A percentile compares a stretch with the other conserved stretches of the same genome.
These are phyloP conservation scores for Phytopythium kandeliae DNA, from an alignment of 352 stramenopile species.

Conservation along the genomic window DNA sequence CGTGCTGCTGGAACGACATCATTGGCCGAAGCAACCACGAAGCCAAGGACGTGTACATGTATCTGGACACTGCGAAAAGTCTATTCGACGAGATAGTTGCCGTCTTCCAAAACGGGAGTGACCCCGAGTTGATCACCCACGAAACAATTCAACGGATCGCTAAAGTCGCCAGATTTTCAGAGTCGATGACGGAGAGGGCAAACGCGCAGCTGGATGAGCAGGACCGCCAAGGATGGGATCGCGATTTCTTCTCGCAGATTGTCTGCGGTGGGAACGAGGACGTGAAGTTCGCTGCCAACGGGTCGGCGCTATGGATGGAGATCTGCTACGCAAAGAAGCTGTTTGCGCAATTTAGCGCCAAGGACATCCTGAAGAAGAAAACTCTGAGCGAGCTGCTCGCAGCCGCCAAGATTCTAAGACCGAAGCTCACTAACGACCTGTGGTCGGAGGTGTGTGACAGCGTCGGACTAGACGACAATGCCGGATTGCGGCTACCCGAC, in stretches of 20 bases:
- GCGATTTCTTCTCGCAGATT: slow-evolving; percentile 32
- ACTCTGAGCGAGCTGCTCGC: slow-evolving; percentile 33
- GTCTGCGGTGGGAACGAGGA: slow-evolving; percentile 24
- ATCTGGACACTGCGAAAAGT: slow-evolving; percentile 35
- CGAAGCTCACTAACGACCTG: slow-evolving; percentile 34
- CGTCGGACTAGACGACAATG: slow-evolving; percentile 25
- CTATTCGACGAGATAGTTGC: slow-evolving; percentile 33
- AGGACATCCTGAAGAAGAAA: slow-evolving; percentile 34
- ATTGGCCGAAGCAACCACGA: slow-evolving; percentile 26
- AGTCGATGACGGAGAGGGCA: slow-evolving; percentile 16
- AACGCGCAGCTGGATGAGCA: slow-evolving; percentile 18
- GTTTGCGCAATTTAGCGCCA: slow-evolving; percentile 32
- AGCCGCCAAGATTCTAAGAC: slow-evolving; percentile 26
- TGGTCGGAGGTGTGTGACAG: slow-evolving; percentile 37
- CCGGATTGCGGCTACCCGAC: slow-evolving; percentile 20
- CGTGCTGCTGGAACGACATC: slow-evolving; percentile 46
- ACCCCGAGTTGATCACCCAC: slow-evolving; percentile 18
- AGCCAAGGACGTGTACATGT: slow-evolving; percentile 42
- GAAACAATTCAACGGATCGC: slow-evolving; percentile 31
- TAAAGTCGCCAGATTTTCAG: slow-evolving; percentile 25
- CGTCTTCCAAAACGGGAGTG: slow-evolving; percentile 38
- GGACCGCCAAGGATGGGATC: slow-evolving; percentile 20
- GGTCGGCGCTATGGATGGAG: slow-evolving; percentile 36
- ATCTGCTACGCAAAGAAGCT: slow-evolving; percentile 47
- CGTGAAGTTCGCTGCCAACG: slow-evolving; percentile 31